A percentile compares a stretch with the other conserved stretches of the same genome.
These are phyloP conservation scores for Tetrapisispora pingtungensis DNA, from an alignment of 805 yeast species.

Conservation along the genomic window DNA sequence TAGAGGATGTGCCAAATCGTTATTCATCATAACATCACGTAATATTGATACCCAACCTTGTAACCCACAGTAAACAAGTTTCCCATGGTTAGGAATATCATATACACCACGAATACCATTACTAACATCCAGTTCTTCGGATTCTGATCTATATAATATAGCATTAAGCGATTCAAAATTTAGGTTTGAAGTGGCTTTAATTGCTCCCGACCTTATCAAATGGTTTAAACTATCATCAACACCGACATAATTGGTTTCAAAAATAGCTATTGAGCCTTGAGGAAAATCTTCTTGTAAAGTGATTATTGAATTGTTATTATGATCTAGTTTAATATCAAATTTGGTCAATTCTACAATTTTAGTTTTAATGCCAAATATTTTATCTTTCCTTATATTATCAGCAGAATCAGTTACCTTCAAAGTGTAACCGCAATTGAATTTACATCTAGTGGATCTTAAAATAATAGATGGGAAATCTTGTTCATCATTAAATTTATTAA, in stretches of 20 bases:
- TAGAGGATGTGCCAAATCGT: conserved; percentile 76
- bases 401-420: conserved; percentile 45
- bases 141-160: conserved; percentile 65
- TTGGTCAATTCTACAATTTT: conserved; percentile 42
- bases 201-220: conserved; percentile 64
- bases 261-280: conserved; percentile 83
- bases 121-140: conserved; percentile 79
- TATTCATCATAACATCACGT: conserved; percentile 48
- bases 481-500: conserved; percentile 35
- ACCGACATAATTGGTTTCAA: conserved; percentile 57
- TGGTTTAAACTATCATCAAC: conserved; percentile 58
- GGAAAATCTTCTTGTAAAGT: conserved; percentile 57
- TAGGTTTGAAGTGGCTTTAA: conserved; percentile 56
- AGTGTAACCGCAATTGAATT: conserved; percentile 48
- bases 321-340: conserved; percentile 38
- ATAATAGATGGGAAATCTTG: conserved; percentile 50
- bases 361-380: conserved; percentile 57
- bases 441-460: conserved; percentile 50
- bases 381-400: conserved; percentile 29
- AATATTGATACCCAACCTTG: conserved; percentile 84
- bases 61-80: conserved; percentile 75
- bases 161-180: conserved; percentile 63
- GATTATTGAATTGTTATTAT: conserved; percentile 41
- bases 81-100: conserved; percentile 62
- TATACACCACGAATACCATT: conserved; percentile 66